Percentiles rank a stretch among this genome's conserved stretches.
These are phyloP conservation scores for Claviceps quebecensis DNA, from an alignment of 2,329 filamentous ascomycete species.

Conservation along the genomic window DNA sequence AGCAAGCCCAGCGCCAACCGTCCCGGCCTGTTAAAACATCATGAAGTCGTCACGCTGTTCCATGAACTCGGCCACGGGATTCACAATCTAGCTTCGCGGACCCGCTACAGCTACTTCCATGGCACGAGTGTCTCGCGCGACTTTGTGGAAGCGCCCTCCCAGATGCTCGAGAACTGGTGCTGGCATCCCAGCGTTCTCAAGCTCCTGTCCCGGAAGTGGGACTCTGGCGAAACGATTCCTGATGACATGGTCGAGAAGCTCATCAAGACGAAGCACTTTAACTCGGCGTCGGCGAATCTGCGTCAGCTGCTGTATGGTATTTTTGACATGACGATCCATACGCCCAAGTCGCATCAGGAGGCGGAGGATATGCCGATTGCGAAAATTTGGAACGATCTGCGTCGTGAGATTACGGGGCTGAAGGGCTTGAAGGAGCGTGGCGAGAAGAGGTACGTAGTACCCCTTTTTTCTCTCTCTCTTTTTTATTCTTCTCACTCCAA, in stretches of 20 bases:
- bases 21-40: constrained; percentile 67
- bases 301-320: constrained; percentile 69
- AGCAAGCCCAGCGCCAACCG: constrained; percentile 65
- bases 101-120: constrained; percentile 51
- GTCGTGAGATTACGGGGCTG: constrained; percentile 56
- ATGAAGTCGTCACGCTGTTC: constrained; percentile 72
- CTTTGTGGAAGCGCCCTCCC: constrained; percentile 58
- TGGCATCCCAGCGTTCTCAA: constrained; percentile 53
- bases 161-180: constrained; percentile 68
- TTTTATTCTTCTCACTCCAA: background rate
- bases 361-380: constrained; percentile 51
- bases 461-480: background rate
- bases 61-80: constrained; percentile 63
- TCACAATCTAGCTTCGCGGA: constrained; percentile 51
- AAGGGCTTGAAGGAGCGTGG: constrained; percentile 59
- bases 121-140: constrained; percentile 52
- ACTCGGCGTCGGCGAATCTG: constrained; percentile 65
- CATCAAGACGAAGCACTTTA: constrained; percentile 66
- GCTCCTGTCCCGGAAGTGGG: constrained; percentile 59
- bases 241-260: constrained; percentile 61
- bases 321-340: constrained; percentile 73
- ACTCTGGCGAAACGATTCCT: constrained; percentile 55
- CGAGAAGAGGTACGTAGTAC: constrained; percentile 32
- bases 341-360: constrained; percentile 53
- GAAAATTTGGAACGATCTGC: constrained; percentile 56